A percentile compares a stretch with the other conserved stretches of the same genome.
Conservation (phyloP, 441 rosid genomes). For the Oxalis stricta region DNA sequence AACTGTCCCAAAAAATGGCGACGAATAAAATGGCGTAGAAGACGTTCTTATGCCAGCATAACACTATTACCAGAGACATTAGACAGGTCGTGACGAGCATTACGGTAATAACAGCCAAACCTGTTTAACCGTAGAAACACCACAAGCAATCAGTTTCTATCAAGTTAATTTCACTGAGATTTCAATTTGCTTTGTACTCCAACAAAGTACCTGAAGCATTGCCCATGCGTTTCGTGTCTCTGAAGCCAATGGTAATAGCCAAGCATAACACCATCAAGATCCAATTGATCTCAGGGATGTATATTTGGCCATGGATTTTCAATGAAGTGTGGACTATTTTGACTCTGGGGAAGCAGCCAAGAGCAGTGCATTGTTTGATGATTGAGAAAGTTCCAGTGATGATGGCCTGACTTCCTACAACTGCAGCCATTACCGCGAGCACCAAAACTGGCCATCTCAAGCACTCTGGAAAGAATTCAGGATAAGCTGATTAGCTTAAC, state of each 20-base stretch:
- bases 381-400: slow-evolving; percentile 78
- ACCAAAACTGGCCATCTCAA: slow-evolving; percentile 72
- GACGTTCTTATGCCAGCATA: slow-evolving; percentile 69
- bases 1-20: slow-evolving; percentile 65
- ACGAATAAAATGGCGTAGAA: slow-evolving; percentile 44
- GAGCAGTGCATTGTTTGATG: slow-evolving; percentile 60
- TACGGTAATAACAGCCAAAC: slow-evolving; percentile 90
- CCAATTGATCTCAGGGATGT: slow-evolving; percentile 79
- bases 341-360: slow-evolving; percentile 63
- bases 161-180: no score
- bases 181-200: no score
- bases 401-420: slow-evolving; percentile 73
- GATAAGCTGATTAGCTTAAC: no score
- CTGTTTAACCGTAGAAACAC: slow-evolving; percentile 20
- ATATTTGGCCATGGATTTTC: slow-evolving; percentile 59
- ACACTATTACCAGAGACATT: slow-evolving; percentile 65
- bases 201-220: slow-evolving; percentile 75
- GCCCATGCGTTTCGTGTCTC: slow-evolving; percentile 60
- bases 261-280: slow-evolving; percentile 58
- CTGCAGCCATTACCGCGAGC: slow-evolving; percentile 67
- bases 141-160: no score
- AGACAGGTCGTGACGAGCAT: slow-evolving; percentile 88
- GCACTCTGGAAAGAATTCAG: slow-evolving; percentile 39
- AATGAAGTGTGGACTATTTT: slow-evolving; percentile 65
- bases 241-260: slow-evolving; percentile 65